Evolutionary conservation across 2,329 filamentous ascomycete species (phyloP).

Genomic region (Ascomycota sp.): DNA sequence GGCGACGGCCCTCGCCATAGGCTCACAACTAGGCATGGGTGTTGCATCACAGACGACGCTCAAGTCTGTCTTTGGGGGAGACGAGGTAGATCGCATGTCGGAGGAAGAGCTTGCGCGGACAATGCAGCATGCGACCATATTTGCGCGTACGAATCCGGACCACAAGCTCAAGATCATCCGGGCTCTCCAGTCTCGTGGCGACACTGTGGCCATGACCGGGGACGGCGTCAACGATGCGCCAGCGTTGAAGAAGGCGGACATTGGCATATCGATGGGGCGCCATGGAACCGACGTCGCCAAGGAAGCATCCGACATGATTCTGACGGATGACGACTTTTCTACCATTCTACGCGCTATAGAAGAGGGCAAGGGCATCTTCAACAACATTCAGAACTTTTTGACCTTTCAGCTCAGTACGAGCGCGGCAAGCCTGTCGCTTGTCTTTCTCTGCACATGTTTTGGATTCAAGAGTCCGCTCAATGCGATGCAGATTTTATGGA

Average conservation of each 20-base stretch:
- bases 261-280: slow-evolving; percentile 91
- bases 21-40: slow-evolving; percentile 84
- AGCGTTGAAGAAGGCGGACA: slow-evolving; percentile 89
- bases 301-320: slow-evolving; percentile 83
- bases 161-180: slow-evolving; percentile 96
- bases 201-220: slow-evolving; percentile 97
- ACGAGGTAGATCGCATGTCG: slow-evolving; percentile 85
- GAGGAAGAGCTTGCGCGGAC: slow-evolving; percentile 67
- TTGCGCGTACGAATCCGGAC: slow-evolving; percentile 87
- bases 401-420: slow-evolving; percentile 97
- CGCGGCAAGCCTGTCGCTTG: slow-evolving; percentile 76
- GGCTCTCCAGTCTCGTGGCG: slow-evolving; percentile 76
- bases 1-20: slow-evolving; percentile 84
- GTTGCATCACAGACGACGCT: slow-evolving; percentile 42
- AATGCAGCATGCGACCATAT: slow-evolving; percentile 79
- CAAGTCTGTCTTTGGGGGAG: slow-evolving; percentile 60
- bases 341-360: slow-evolving; percentile 91
- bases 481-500: slow-evolving; percentile 99
- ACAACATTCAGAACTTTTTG: slow-evolving; percentile 98
- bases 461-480: slow-evolving; percentile 93
- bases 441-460: slow-evolving; percentile 78
- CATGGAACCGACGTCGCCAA: slow-evolving; percentile 95
- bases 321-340: slow-evolving; percentile 76
- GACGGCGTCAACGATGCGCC: slow-evolving; percentile 97
- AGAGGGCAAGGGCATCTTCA: slow-evolving; percentile 97